Evolutionary conservation across 2,329 filamentous ascomycete genomes (phyloP).

Genomic region (Dryadomyces quercus-mongolicae): DNA sequence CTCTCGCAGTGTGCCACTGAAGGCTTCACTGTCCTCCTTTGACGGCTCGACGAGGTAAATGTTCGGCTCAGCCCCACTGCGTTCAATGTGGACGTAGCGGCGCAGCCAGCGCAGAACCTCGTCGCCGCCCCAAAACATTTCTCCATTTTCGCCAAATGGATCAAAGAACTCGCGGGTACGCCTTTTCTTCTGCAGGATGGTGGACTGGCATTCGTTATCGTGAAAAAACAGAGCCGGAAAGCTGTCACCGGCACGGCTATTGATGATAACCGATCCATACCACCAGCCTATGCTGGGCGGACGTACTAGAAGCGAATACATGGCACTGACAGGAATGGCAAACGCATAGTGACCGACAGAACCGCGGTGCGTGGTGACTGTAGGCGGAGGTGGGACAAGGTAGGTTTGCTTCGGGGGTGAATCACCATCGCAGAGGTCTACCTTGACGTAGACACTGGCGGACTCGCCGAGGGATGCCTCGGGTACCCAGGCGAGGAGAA

Average conservation of each 20-base stretch:
- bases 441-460: constrained; percentile 85
- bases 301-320: constrained; percentile 82
- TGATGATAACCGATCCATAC: constrained; percentile 93
- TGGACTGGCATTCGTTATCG: constrained; percentile 91
- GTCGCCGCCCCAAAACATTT: constrained; percentile 96
- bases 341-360: constrained; percentile 77
- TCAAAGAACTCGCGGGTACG: constrained; percentile 76
- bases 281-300: constrained; percentile 96
- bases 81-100: constrained; percentile 70
- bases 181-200: constrained; percentile 86
- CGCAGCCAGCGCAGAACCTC: constrained; percentile 87
- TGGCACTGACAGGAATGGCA: constrained; percentile 75
- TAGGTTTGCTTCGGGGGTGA: constrained; percentile 76
- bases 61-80: constrained; percentile 75
- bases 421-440: constrained; percentile 74
- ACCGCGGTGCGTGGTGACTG: constrained; percentile 62
- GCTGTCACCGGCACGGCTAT: constrained; percentile 78
- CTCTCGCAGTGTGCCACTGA: constrained; percentile 51
- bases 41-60: constrained; percentile 85
- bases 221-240: constrained; percentile 97
- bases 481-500: constrained; percentile 87
- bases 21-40: constrained; percentile 65
- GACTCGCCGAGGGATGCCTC: constrained; percentile 79
- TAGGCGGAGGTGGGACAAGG: constrained; percentile 83
- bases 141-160: constrained; percentile 72